Conservation (phyloP, 208 protist species). For the Leishmania tarentolae region DNA sequence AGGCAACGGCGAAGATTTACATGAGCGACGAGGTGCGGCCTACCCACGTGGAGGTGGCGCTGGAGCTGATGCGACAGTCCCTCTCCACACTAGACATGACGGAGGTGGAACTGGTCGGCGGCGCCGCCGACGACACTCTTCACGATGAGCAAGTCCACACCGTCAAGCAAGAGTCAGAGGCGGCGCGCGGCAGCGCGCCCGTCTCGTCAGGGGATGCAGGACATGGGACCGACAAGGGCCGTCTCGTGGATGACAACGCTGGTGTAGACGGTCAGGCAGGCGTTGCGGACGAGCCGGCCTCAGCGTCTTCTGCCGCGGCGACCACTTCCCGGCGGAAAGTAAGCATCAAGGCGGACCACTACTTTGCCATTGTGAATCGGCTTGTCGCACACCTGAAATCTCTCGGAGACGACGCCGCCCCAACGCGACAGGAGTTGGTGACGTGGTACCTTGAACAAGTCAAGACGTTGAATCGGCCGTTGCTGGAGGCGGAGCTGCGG, state of each 20-base stretch:
- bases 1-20: slow-evolving; percentile 97
- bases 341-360: slow-evolving; percentile 84
- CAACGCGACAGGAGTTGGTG: slow-evolving; percentile 78
- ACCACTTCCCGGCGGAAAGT: slow-evolving; percentile 42
- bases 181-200: slow-evolving; percentile 6
- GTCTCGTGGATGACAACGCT: slow-evolving; percentile 3
- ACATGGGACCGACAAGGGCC: slow-evolving; percentile 4
- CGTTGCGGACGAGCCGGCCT: slow-evolving; percentile 4
- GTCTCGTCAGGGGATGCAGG: not conserved
- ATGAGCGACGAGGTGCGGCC: slow-evolving; percentile 89
- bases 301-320: not conserved
- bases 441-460: slow-evolving; percentile 91
- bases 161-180: slow-evolving; percentile 41
- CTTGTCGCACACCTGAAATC: slow-evolving; percentile 64
- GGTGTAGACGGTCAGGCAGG: not conserved
- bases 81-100: slow-evolving; percentile 90
- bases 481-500: slow-evolving; percentile 83
- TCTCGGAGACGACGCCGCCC: slow-evolving; percentile 69
- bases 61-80: slow-evolving; percentile 92
- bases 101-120: slow-evolving; percentile 81
- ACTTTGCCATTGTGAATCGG: slow-evolving; percentile 88
- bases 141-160: not conserved
- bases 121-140: slow-evolving; percentile 22
- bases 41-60: slow-evolving; percentile 79
- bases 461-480: slow-evolving; percentile 66